Percentiles rank a stretch among this genome's conserved stretches.
Evolutionary conservation across 2,329 filamentous ascomycete genomes (phyloP).

Genomic region (Cladosporium sp.): DNA sequence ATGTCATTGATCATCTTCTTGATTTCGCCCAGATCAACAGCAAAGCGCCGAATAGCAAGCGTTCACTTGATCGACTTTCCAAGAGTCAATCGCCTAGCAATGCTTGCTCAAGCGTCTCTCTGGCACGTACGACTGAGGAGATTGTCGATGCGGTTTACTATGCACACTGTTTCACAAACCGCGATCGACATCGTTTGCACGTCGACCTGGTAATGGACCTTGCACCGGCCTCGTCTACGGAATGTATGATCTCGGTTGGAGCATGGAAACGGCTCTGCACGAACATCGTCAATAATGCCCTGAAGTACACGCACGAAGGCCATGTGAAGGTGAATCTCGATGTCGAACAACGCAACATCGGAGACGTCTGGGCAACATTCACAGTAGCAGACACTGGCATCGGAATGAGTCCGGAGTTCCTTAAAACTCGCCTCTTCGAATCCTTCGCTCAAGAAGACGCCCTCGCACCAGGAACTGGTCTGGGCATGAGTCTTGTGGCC

Average conservation of each 20-base stretch:
- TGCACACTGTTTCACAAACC: slow-evolving; percentile 12
- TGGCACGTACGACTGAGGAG: slow-evolving; percentile 41
- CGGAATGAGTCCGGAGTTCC: slow-evolving; percentile 61
- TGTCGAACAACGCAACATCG: neutral
- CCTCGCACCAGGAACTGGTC: slow-evolving; percentile 56
- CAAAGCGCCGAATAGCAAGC: slow-evolving; percentile 8
- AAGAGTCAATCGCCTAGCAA: slow-evolving; percentile 24
- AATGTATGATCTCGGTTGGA: slow-evolving; percentile 8
- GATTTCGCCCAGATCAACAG: slow-evolving; percentile 40
- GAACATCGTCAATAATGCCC: slow-evolving; percentile 18
- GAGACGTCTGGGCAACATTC: neutral
- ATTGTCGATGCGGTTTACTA: slow-evolving; percentile 48
- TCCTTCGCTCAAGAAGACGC: slow-evolving; percentile 62
- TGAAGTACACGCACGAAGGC: slow-evolving; percentile 19
- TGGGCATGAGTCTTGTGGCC: slow-evolving; percentile 62
- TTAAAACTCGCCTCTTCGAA: slow-evolving; percentile 57
- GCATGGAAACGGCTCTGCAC: slow-evolving; percentile 17
- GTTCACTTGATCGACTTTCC: slow-evolving; percentile 37
- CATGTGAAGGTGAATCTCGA: slow-evolving; percentile 8
- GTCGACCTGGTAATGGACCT: slow-evolving; percentile 25
- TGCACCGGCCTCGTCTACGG: slow-evolving; percentile 20
- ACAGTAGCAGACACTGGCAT: slow-evolving; percentile 58
- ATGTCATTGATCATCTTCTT: slow-evolving; percentile 32
- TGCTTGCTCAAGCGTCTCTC: neutral
- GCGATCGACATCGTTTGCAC: slow-evolving; percentile 38